phyloP scores from a whole-genome alignment of 2,329 filamentous ascomycete genomes.

The Cordyceps cicadae region DNA sequence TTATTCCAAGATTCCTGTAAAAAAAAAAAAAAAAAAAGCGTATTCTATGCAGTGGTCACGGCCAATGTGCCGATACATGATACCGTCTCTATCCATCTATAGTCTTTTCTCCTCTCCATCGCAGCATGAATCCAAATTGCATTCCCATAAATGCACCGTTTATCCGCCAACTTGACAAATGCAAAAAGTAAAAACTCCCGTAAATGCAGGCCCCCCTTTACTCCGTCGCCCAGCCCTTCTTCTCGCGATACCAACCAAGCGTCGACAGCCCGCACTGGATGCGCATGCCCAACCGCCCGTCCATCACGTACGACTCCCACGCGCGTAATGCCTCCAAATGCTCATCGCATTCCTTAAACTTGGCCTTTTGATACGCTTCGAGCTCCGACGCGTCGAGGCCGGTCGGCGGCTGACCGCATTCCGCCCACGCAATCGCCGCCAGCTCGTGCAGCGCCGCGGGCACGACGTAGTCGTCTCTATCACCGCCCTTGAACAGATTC shows the following conservation, averaged over 20 bases:
- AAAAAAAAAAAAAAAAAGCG: no score
- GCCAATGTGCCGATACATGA: not conserved
- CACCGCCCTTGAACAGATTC: constrained; percentile 46
- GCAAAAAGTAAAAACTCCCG: not conserved
- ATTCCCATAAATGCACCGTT: not conserved
- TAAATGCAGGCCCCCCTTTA: not conserved
- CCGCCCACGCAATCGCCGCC: constrained; percentile 71
- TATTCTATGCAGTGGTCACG: not conserved
- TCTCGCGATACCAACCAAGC: constrained; percentile 44
- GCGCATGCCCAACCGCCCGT: constrained; percentile 66
- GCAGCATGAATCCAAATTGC: not conserved
- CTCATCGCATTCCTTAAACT: constrained; percentile 52
- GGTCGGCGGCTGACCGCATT: constrained; percentile 39
- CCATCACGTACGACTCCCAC: constrained; percentile 66
- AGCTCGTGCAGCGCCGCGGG: constrained; percentile 82
- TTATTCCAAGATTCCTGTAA: no score
- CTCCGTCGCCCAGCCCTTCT: constrained; percentile 27
- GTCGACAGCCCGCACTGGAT: constrained; percentile 62
- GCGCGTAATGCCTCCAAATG: constrained; percentile 58
- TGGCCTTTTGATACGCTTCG: constrained; percentile 33
- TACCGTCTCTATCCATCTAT: not conserved
- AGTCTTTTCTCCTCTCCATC: not conserved
- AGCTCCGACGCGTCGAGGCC: constrained; percentile 23
- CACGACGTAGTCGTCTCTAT: constrained; percentile 60
- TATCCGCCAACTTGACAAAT: not conserved